Base-by-base conservation (phyloP, 805 yeast species). In the Kazachstania africana region DNA sequence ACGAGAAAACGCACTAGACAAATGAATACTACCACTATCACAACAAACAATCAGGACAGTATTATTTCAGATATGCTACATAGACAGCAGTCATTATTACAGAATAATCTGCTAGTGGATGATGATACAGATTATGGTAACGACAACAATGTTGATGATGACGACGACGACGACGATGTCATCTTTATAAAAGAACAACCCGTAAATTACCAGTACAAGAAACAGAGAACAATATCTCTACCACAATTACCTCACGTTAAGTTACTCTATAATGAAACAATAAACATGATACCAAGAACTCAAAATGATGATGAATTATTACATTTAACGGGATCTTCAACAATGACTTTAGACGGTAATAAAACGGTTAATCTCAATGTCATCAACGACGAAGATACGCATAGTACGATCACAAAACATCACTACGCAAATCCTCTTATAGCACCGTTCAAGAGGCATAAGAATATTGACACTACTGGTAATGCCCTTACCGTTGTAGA, bases 171-270 rank as follows among this genome's bases (percentile, higher is more conserved):
- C 23, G 55, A 48, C 31, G 57, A 48, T 29, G 37, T 48, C n/a
- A 47, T 51, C 18, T 50, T 50, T 22, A 39, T 48, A 27, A 44
- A 48, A 29, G 52, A 51, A 34, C 54, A 50, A 37, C 54, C 48
- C 13, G 32, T 41, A 16, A 15, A 24, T 12, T n/a, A 23, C 6
- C 58, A 59, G 10, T 38, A 50, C 26, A 61, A 60, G 43, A 68
- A 66, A 38, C 63, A 63, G 39, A 54, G 75, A 45, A 68, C 75
- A 0, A 65, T 67, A 26, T 69, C 75, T 0, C 41, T 70, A 28
- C 77, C 77, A 4, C 77, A 71, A 42, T 43, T 71, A 15, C 66
- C 74, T 0, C 59, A 68, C 33, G 60, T 73, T 3, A 64, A 59
- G 36, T 50, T 70, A 12, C 37, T 53, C 2, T 70, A 70, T 42